Evolutionary conservation across 2,329 filamentous ascomycete genomes (phyloP).

Genomic region (Botrytis porri): DNA sequence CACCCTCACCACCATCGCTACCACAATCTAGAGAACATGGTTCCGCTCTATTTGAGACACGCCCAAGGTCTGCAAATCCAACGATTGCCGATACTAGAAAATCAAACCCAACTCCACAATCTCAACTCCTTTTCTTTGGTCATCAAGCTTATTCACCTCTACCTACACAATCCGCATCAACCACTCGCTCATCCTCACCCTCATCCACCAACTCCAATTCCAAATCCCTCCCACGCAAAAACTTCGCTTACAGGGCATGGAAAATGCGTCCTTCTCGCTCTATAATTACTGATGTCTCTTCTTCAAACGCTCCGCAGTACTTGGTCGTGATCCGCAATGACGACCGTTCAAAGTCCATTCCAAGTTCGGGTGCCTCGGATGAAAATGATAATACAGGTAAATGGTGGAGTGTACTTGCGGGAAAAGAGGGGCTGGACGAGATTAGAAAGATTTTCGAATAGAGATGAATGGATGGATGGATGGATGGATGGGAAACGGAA

Average conservation of each 20-base stretch:
- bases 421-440: neutral
- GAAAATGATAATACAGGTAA: too few species aligned
- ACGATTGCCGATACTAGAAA: neutral
- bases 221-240: neutral
- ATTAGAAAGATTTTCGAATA: neutral
- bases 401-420: neutral
- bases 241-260: constrained; percentile 1
- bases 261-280: neutral
- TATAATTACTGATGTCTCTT: neutral
- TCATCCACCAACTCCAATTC: too few species aligned
- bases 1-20: neutral
- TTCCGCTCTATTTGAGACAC: neutral
- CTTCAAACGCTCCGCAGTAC: neutral
- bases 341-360: neutral
- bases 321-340: neutral
- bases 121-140: neutral
- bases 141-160: neutral
- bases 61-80: neutral
- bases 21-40: neutral
- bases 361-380: neutral
- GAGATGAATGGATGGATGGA: neutral
- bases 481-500: too few species aligned
- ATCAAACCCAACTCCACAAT: neutral
- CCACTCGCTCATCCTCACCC: neutral
- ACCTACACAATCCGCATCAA: too few species aligned